Percentiles rank a stretch among this genome's conserved stretches.
Conservation (phyloP, 2,329 filamentous ascomycete genomes). For the Laburnicola sp. region DNA sequence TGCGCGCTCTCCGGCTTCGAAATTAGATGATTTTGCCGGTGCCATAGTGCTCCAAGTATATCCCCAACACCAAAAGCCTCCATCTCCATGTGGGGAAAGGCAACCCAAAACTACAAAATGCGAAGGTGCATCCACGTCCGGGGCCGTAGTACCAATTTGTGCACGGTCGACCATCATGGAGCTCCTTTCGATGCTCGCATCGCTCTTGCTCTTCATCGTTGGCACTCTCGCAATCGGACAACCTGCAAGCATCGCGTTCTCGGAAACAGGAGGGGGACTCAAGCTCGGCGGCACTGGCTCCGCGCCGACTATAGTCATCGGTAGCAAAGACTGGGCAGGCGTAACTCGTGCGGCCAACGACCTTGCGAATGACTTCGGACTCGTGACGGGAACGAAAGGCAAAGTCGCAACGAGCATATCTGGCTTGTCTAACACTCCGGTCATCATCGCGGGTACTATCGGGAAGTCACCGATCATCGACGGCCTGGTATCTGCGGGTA, state of each 20-base stretch:
- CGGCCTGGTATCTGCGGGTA: constrained; percentile 54
- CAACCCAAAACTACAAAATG: not conserved
- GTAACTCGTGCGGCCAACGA: constrained; percentile 67
- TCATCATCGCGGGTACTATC: constrained; percentile 68
- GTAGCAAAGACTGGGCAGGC: constrained; percentile 60
- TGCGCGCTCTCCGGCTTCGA: not conserved
- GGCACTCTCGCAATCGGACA: constrained; percentile 21
- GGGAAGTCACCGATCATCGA: constrained; percentile 64
- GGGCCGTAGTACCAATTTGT: not conserved
- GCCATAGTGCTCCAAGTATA: constrained; percentile 1
- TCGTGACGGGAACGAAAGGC: constrained; percentile 65
- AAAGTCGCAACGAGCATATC: constrained; percentile 29
- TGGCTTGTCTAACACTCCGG: constrained; percentile 26
- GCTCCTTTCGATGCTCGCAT: constrained; percentile 8
- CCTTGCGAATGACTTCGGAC: constrained; percentile 66
- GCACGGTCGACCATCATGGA: constrained; percentile 7
- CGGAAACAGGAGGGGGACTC: constrained; percentile 20
- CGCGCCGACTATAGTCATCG: constrained; percentile 29
- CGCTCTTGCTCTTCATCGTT: constrained; percentile 2
- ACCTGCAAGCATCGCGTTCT: constrained; percentile 22
- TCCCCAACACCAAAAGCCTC: not conserved
- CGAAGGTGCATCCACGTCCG: not conserved
- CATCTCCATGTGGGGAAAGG: not conserved
- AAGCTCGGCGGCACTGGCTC: constrained; percentile 23
- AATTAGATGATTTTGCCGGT: not conserved